Evolutionary conservation across 495 filamentous ascomycete species (phyloP).

Genomic region (Neurospora tetraspora): DNA sequence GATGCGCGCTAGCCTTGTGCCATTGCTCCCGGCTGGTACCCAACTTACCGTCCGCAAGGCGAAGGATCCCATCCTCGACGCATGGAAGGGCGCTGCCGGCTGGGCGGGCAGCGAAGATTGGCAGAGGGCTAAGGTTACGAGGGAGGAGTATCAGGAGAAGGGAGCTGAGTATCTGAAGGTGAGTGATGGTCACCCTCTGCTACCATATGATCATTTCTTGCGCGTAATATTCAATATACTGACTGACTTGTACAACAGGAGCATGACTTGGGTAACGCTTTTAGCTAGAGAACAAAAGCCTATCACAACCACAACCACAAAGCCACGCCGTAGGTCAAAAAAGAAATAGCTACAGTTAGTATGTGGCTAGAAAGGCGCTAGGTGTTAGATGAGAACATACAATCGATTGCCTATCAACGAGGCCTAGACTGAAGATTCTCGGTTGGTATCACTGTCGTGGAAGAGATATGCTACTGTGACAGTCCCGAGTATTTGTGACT

Average conservation of each 20-base stretch:
- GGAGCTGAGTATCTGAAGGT: slow-evolving; percentile 81
- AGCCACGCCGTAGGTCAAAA: not conserved
- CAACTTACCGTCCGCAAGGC: slow-evolving; percentile 59
- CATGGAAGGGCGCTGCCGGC: slow-evolving; percentile 83
- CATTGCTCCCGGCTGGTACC: slow-evolving; percentile 59
- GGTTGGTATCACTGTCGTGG: not conserved
- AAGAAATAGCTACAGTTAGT: not conserved
- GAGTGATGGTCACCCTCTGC: slow-evolving; percentile 13
- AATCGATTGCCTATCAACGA: not conserved
- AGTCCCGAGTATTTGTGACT: not conserved
- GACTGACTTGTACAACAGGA: slow-evolving; percentile 40
- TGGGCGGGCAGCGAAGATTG: slow-evolving; percentile 51
- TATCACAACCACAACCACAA: not conserved
- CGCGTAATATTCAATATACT: not conserved
- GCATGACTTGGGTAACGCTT: slow-evolving; percentile 71
- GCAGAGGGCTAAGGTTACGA: slow-evolving; percentile 45
- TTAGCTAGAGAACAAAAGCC: slow-evolving; percentile 8
- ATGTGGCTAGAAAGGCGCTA: not conserved
- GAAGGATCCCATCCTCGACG: slow-evolving; percentile 65
- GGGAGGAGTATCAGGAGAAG: slow-evolving; percentile 75
- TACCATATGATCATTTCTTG: not conserved
- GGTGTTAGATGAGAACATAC: not conserved
- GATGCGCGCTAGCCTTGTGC: slow-evolving; percentile 58
- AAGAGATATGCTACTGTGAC: not conserved
- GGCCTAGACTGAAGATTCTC: not conserved